Percentiles rank a stretch among this genome's conserved stretches.
Evolutionary conservation across 2,329 filamentous ascomycete genomes (phyloP).

Genomic region (Metarhizium robertsii): DNA sequence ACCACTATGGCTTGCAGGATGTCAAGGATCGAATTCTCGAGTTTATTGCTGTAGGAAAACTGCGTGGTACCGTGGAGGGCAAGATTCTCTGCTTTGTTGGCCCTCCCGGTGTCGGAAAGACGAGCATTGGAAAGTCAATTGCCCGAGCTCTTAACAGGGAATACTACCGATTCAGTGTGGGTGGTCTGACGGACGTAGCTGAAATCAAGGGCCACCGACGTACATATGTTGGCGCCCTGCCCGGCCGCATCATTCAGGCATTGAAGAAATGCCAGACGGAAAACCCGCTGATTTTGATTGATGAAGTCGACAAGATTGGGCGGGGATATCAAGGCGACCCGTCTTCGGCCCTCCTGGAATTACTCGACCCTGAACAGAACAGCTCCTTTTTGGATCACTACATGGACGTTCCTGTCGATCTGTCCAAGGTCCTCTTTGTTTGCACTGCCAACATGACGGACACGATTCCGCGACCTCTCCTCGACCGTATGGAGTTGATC

Average conservation of each 20-base stretch:
- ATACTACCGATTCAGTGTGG: conserved; percentile 97
- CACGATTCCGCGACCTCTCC: conserved; percentile 84
- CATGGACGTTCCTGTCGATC: conserved; percentile 93
- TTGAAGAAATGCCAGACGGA: conserved; percentile 99
- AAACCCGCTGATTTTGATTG: conserved; percentile 91
- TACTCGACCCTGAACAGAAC: conserved; percentile 96
- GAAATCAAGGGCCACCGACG: conserved; percentile 97
- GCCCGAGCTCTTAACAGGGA: conserved; percentile 88
- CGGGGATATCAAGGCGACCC: conserved; percentile 94
- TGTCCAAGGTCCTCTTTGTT: conserved; percentile 96
- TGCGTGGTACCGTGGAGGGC: conserved; percentile 92
- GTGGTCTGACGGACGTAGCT: conserved; percentile 91
- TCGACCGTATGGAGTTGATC: conserved; percentile 98
- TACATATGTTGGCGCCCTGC: conserved; percentile 92
- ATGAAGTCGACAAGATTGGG: conserved; percentile 97
- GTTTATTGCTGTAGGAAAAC: conserved; percentile 96
- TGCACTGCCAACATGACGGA: conserved; percentile 99
- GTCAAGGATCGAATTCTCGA: conserved; percentile 98
- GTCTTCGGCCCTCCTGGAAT: conserved; percentile 82
- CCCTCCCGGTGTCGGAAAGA: conserved; percentile 95
- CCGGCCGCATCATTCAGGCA: conserved; percentile 94
- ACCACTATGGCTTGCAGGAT: conserved; percentile 94
- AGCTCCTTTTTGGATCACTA: conserved; percentile 96
- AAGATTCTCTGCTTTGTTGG: conserved; percentile 98
- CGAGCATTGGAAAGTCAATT: conserved; percentile 97